phyloP scores from a whole-genome alignment of 1,284 basidiomycete species.

The Kwoniella shivajii region DNA sequence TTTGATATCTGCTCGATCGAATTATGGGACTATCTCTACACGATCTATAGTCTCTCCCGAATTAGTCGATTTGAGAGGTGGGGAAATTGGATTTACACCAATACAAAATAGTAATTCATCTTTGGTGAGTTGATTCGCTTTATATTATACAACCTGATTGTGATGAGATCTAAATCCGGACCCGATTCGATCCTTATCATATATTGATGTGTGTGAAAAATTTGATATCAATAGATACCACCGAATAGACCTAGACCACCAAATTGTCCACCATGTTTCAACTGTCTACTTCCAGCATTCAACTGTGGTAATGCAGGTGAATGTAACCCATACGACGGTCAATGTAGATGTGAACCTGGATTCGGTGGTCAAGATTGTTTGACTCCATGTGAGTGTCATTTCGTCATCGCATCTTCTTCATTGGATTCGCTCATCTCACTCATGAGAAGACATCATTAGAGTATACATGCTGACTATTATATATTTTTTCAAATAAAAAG shows the following conservation, averaged over 20 bases:
- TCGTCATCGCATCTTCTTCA: not conserved
- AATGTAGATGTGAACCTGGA: conserved; percentile 85
- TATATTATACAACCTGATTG: not conserved
- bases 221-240: conserved; percentile 21
- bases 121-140: conserved; percentile 7
- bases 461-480: not conserved
- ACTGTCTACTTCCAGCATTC: conserved; percentile 79
- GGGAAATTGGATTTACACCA: conserved; percentile 1
- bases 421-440: no score
- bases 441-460: not conserved
- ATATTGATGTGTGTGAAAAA: no score
- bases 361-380: conserved; percentile 90
- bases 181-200: not conserved
- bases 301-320: conserved; percentile 81
- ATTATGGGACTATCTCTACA: conserved; percentile 5
- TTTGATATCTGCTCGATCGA: not conserved
- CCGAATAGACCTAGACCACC: conserved; percentile 30
- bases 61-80: conserved; percentile 22
- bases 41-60: conserved; percentile 7
- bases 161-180: not conserved
- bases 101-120: not conserved
- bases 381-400: conserved; percentile 66
- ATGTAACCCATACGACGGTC: conserved; percentile 84
- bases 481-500: conserved; percentile 51
- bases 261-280: conserved; percentile 68